A percentile compares a stretch with the other conserved stretches of the same genome.
phyloP scores from a whole-genome alignment of 2,329 filamentous ascomycete genomes.

The Lecanoromycetidae sp. region DNA sequence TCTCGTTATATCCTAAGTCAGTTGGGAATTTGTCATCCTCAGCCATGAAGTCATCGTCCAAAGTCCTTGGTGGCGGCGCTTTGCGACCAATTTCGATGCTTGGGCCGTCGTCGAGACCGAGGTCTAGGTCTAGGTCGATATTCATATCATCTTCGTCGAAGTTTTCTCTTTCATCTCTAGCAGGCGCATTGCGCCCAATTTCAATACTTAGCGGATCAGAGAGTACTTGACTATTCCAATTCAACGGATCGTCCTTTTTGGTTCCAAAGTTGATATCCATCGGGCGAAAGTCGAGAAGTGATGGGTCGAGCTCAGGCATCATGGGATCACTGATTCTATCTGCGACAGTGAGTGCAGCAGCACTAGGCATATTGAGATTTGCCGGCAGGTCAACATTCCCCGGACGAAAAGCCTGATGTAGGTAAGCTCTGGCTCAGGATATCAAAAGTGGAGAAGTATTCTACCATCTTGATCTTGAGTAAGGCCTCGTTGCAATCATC shows the following conservation, averaged over 20 bases:
- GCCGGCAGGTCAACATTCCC: slow-evolving; percentile 87
- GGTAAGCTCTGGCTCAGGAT: slow-evolving; percentile 24
- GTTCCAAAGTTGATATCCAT: slow-evolving; percentile 41
- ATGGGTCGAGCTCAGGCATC: slow-evolving; percentile 71
- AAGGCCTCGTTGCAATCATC: slow-evolving; percentile 97
- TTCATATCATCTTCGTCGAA: slow-evolving; percentile 59
- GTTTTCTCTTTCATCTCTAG: slow-evolving; percentile 32
- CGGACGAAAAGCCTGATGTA: slow-evolving; percentile 71
- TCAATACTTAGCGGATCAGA: slow-evolving; percentile 49
- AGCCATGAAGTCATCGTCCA: slow-evolving; percentile 41
- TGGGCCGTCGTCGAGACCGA: slow-evolving; percentile 52
- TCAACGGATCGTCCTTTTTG: slow-evolving; percentile 27
- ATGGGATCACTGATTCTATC: slow-evolving; percentile 90
- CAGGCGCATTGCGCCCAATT: slow-evolving; percentile 44
- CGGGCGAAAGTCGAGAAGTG: slow-evolving; percentile 66
- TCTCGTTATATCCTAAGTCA: slow-evolving; percentile 37
- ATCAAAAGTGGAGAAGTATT: slow-evolving; percentile 18
- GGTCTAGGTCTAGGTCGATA: slow-evolving; percentile 61
- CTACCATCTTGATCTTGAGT: slow-evolving; percentile 96
- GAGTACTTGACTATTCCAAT: slow-evolving; percentile 67
- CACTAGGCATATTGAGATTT: slow-evolving; percentile 66
- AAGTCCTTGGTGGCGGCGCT: slow-evolving; percentile 53
- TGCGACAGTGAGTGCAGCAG: slow-evolving; percentile 75
- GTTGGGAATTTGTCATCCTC: slow-evolving; percentile 51
- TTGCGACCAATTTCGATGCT: slow-evolving; percentile 88